phyloP scores from a whole-genome alignment of 306 rosid genomes.

The Lupinus albus region DNA sequence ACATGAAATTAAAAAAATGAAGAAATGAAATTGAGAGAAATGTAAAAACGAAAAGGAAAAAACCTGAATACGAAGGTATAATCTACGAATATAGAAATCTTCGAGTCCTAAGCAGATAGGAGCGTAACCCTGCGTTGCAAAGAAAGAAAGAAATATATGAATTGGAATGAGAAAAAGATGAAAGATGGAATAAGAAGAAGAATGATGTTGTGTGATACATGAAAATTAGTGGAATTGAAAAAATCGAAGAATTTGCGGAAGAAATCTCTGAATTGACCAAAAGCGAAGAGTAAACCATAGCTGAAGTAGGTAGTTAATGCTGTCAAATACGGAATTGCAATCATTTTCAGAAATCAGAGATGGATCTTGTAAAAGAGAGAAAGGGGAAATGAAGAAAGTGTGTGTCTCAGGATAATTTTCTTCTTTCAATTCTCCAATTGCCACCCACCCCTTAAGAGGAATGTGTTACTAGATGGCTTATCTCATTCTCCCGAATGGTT shows the following conservation, averaged over 20 bases:
- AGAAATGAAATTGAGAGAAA: background rate
- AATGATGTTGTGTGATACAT: conserved; percentile 37
- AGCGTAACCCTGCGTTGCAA: conserved; percentile 60
- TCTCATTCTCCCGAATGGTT: too few species aligned
- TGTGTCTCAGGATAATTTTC: too few species aligned
- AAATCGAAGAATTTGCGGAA: conserved; percentile 66
- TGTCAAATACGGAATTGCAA: conserved; percentile 73
- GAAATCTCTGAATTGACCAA: conserved; percentile 78
- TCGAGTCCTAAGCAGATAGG: conserved; percentile 85
- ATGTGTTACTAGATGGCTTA: too few species aligned
- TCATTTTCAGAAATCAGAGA: conserved; percentile 37
- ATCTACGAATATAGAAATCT: conserved; percentile 73
- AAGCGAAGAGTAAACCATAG: conserved; percentile 76
- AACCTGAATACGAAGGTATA: conserved; percentile 81
- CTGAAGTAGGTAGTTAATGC: conserved; percentile 81
- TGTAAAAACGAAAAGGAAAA: background rate
- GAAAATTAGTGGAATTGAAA: conserved; percentile 54
- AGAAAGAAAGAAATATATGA: background rate
- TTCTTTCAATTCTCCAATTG: too few species aligned
- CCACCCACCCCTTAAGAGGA: too few species aligned
- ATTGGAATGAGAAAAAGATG: background rate
- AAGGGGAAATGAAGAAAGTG: too few species aligned
- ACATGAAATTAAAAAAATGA: background rate
- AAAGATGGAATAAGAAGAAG: background rate
- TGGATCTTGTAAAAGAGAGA: background rate